A percentile compares a stretch with the other conserved stretches of the same genome.
These are phyloP conservation scores for Eucalyptus shirleyi DNA, from an alignment of 345 rosid species.

Conservation along the genomic window DNA sequence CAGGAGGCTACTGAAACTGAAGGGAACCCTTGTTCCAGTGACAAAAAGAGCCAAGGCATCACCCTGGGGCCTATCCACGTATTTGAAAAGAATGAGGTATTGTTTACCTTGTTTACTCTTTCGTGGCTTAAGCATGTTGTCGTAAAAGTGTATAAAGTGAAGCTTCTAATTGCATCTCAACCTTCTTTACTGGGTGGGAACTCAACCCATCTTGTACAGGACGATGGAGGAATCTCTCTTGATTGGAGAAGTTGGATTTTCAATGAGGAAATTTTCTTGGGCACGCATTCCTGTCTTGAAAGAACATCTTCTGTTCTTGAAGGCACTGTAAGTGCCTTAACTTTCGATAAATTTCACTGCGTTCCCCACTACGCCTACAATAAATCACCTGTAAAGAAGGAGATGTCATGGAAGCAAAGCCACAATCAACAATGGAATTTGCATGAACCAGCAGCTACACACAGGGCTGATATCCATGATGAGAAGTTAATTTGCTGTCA, in stretches of 20 bases:
- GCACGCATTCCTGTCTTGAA: neutral
- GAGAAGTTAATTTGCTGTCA: slow-evolving; percentile 16
- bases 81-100: slow-evolving; percentile 62
- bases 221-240: slow-evolving; percentile 32
- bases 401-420: slow-evolving; percentile 4
- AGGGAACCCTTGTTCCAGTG: slow-evolving; percentile 1
- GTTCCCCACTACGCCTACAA: neutral
- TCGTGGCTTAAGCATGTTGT: neutral
- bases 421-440: slow-evolving; percentile 10
- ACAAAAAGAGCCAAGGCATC: slow-evolving; percentile 10
- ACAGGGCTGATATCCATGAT: slow-evolving; percentile 2
- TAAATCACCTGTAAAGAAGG: slow-evolving; percentile 6
- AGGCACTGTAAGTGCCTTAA: slow-evolving; percentile 15
- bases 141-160: neutral
- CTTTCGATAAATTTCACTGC: slow-evolving; percentile 19
- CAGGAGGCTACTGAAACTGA: slow-evolving; percentile 25
- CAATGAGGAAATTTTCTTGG: slow-evolving; percentile 16
- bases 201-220: neutral
- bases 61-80: slow-evolving; percentile 79
- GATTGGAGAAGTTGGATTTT: slow-evolving; percentile 79
- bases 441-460: slow-evolving; percentile 7
- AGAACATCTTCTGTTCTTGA: slow-evolving; percentile 9
- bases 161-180: neutral
- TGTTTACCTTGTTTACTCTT: neutral
- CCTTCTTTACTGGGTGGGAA: neutral